Evolutionary conservation across 2,329 filamentous ascomycete species (phyloP), one percentile per base, ranked within the genome.

Genomic region (Paracorniculantispora psalliotae): DNA sequence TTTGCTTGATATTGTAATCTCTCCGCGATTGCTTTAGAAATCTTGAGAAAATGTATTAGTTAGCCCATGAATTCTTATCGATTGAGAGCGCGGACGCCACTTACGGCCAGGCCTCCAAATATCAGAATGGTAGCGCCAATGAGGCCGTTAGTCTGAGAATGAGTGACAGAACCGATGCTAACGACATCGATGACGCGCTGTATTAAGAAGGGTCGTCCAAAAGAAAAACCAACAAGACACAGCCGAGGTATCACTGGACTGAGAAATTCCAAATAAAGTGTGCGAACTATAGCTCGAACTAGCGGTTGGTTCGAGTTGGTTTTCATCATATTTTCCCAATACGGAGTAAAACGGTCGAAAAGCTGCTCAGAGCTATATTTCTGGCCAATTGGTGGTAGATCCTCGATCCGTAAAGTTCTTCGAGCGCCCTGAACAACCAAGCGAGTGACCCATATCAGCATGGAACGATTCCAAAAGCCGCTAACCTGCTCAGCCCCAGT

Each of bases 401-500:
- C 53, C 19, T 48, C 43, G 3, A 56, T 21, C n/a, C 9, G 35
- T 4, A 56, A 10, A 3, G 17, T 26, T 28, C 19, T 25, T 4
- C 30, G 19, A 8, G 21, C 21, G 15, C 53, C 53, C 17, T 37
- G 17, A 9, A 37, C 17, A 7, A 56, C 19, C 8, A 56, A 13
- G 10, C 28, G 30, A 39, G 28, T 48, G 12, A 56, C 53, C 53
- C 53, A 56, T 13, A 56, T 25, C 19, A 56, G 30, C 30, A 48
- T 37, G 15, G 43, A 37, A 3, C 53, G 53, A 17, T 39, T 39
- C 53, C 62, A 67, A 26, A 68, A 61, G 37, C 62, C 59, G 28
- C 50, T 61, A 2, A 61, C 61, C 2, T 63, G 59, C 51, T 67
- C 67, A 4, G 28, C 66, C 52, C 39, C 54, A 13, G 64, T 21